These are phyloP conservation scores for Rhytidhysteron rufulum DNA, from an alignment of 2,329 filamentous ascomycete genomes.

Conservation along the genomic window DNA sequence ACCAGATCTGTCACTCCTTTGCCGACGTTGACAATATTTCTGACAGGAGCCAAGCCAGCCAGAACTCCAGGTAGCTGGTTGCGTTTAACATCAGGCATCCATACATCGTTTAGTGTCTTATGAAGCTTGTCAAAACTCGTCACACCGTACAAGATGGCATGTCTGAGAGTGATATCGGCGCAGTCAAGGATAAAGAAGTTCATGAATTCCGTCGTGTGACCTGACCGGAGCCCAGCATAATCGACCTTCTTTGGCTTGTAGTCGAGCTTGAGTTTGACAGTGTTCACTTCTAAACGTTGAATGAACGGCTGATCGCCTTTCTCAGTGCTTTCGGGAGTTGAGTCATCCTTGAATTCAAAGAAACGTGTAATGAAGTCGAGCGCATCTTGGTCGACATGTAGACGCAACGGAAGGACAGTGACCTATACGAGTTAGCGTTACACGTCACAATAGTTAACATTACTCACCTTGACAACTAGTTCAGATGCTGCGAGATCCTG, in stretches of 20 bases:
- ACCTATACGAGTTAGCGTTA: conserved; percentile 35
- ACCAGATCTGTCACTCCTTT: conserved; percentile 82
- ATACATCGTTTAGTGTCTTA: conserved; percentile 88
- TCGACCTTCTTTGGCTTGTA: conserved; percentile 99
- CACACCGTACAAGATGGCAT: conserved; percentile 89
- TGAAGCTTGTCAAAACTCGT: conserved; percentile 87
- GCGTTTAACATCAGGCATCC: conserved; percentile 87
- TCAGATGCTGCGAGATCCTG: conserved; percentile 83
- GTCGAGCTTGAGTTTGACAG: conserved; percentile 80
- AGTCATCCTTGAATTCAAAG: conserved; percentile 93
- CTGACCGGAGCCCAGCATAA: conserved; percentile 86
- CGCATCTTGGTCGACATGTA: conserved; percentile 96
- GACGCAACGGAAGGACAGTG: conserved; percentile 74
- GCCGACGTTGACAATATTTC: conserved; percentile 85
- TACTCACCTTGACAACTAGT: conserved; percentile 68
- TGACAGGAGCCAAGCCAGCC: conserved; percentile 83
- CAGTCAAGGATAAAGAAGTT: conserved; percentile 94
- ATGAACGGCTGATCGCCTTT: conserved; percentile 78
- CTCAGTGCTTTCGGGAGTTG: conserved; percentile 47
- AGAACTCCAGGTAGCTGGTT: conserved; percentile 88
- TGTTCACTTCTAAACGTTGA: conserved; percentile 82
- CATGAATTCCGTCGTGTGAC: conserved; percentile 96
- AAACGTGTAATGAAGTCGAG: conserved; percentile 96
- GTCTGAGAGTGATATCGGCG: conserved; percentile 78
- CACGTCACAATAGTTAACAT: conserved; percentile 9